Conservation (phyloP, 495 filamentous ascomycete genomes). For the Annulohypoxylon bovei region DNA sequence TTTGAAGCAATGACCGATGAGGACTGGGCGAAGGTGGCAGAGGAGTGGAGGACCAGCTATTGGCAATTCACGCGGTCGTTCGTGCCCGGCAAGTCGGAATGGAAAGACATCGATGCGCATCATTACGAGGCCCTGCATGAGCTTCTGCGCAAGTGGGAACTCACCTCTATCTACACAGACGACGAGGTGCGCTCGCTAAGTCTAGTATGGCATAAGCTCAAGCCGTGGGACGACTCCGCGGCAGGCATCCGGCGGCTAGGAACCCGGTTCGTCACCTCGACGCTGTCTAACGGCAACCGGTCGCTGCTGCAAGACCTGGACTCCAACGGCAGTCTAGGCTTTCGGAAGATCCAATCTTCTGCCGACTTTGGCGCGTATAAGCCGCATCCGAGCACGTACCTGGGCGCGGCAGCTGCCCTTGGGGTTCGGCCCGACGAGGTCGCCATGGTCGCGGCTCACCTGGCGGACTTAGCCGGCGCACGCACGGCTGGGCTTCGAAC, state of each 20-base stretch:
- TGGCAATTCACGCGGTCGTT: constrained; percentile 65
- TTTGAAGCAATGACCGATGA: constrained; percentile 60
- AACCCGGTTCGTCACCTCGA: constrained; percentile 65
- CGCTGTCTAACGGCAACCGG: constrained; percentile 79
- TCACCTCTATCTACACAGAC: constrained; percentile 67
- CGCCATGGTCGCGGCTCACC: constrained; percentile 82
- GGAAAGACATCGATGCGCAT: constrained; percentile 72
- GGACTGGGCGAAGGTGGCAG: constrained; percentile 70
- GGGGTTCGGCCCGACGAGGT: constrained; percentile 68
- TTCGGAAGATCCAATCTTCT: constrained; percentile 68
- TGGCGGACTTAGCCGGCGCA: constrained; percentile 73
- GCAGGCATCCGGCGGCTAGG: constrained; percentile 66
- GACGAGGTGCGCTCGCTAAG: constrained; percentile 66
- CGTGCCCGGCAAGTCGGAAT: constrained; percentile 56
- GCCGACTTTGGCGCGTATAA: constrained; percentile 84
- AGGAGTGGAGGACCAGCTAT: constrained; percentile 76
- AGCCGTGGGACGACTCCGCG: constrained; percentile 73
- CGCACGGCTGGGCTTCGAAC: constrained; percentile 70
- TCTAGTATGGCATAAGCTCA: constrained; percentile 74
- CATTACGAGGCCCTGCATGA: constrained; percentile 68
- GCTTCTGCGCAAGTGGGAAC: constrained; percentile 63
- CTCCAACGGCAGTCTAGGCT: constrained; percentile 65
- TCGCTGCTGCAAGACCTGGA: constrained; percentile 72
- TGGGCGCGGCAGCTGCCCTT: constrained; percentile 69
- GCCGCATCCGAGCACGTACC: constrained; percentile 73